A percentile compares a stretch with the other conserved stretches of the same genome.
Conservation (phyloP, 345 rosid genomes). For the Eucalyptus sp. region DNA sequence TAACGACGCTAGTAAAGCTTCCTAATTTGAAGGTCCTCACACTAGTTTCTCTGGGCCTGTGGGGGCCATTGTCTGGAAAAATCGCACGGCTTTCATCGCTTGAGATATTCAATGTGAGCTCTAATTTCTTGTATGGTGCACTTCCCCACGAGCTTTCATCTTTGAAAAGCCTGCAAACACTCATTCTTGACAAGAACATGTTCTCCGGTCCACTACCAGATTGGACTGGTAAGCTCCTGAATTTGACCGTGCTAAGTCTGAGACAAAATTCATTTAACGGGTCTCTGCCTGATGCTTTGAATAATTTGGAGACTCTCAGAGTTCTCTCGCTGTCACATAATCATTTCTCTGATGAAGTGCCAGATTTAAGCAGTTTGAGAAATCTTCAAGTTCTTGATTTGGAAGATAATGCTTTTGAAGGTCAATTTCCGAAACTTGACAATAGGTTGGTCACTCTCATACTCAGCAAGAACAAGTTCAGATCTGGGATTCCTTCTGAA, state of each 20-base stretch:
- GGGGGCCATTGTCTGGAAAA: constrained; percentile 84
- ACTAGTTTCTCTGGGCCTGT: constrained; percentile 72
- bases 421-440: constrained; percentile 63
- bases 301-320: constrained; percentile 59
- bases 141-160: constrained; percentile 60
- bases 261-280: constrained; percentile 70
- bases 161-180: constrained; percentile 48
- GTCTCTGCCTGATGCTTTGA: constrained; percentile 55
- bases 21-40: constrained; percentile 76
- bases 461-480: constrained; percentile 75
- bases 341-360: constrained; percentile 57
- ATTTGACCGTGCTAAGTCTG: constrained; percentile 62
- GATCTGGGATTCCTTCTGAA: constrained; percentile 57
- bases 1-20: constrained; percentile 63
- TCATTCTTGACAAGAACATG: constrained; percentile 78
- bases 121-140: constrained; percentile 56
- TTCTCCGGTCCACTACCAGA: constrained; percentile 50
- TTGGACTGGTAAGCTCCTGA: constrained; percentile 50
- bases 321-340: constrained; percentile 72
- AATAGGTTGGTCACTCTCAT: constrained; percentile 57
- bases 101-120: constrained; percentile 81
- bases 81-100: constrained; percentile 47
- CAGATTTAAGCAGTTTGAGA: constrained; percentile 54
- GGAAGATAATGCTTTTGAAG: constrained; percentile 74
- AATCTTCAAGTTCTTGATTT: constrained; percentile 86